These are phyloP conservation scores for Wickerhamomyces sp. DNA, from an alignment of 1,139 yeast species.

Conservation along the genomic window DNA sequence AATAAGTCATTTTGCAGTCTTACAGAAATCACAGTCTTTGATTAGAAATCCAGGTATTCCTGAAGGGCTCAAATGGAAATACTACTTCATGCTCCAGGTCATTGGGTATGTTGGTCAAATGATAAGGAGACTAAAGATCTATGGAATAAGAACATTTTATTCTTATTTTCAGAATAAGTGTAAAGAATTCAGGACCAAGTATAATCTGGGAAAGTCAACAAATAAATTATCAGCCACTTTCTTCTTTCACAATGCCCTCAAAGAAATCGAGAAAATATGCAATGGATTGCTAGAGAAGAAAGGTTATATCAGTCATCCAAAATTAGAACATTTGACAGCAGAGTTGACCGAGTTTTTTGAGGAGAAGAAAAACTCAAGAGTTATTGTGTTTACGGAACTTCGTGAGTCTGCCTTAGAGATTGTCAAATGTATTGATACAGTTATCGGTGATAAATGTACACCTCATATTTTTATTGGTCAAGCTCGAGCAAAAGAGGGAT, in stretches of 20 bases:
- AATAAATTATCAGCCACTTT: conserved; percentile 61
- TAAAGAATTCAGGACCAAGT: conserved; percentile 55
- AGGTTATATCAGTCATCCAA: conserved; percentile 65
- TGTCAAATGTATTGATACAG: conserved; percentile 56
- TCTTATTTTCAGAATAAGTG: conserved; percentile 56
- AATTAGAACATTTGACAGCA: conserved; percentile 55
- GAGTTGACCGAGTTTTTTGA: conserved; percentile 56
- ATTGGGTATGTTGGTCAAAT: conserved; percentile 76
- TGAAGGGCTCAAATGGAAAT: conserved; percentile 71
- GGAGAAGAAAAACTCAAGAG: conserved; percentile 51
- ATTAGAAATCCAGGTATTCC: conserved; percentile 47
- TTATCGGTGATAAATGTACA: conserved; percentile 38
- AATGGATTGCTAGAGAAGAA: conserved; percentile 39
- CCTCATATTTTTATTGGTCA: conserved; percentile 96
- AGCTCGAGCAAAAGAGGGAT: conserved; percentile 53
- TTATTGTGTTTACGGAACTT: conserved; percentile 81
- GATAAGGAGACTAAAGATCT: conserved; percentile 62
- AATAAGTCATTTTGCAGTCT: conserved; percentile 67
- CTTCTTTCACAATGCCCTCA: conserved; percentile 47
- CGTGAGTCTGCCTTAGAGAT: conserved; percentile 90
- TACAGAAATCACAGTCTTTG: conserved; percentile 63
- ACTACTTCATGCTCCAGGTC: conserved; percentile 54
- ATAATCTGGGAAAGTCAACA: conserved; percentile 38
- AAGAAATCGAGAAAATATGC: conserved; percentile 40
- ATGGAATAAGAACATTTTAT: conserved; percentile 79